phyloP scores from a whole-genome alignment of 768 basidiomycete genomes.

The Porpolomopsis calyptriformis region DNA sequence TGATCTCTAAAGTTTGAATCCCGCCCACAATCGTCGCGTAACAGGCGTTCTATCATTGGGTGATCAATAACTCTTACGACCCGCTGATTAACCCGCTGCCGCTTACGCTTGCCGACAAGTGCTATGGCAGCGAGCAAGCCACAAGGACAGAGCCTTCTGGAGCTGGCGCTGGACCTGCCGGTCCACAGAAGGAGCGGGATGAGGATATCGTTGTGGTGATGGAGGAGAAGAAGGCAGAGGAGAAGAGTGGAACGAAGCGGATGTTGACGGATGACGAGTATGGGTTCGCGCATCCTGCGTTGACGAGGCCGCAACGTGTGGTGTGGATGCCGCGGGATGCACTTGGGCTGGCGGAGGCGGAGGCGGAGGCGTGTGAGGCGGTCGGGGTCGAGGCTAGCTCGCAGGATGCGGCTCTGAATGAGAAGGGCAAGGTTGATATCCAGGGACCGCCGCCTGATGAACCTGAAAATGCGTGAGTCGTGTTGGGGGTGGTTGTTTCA shows the following conservation, averaged over 20 bases:
- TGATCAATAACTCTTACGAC: constrained; percentile 70
- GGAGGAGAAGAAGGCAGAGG: constrained; percentile 10
- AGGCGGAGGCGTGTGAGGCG: constrained; percentile 44
- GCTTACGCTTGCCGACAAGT: constrained; percentile 64
- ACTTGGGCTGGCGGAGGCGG: constrained; percentile 51
- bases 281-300: constrained; percentile 85
- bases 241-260: not conserved
- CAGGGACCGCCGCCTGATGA: constrained; percentile 31
- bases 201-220: not conserved
- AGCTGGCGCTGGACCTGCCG: too few species aligned
- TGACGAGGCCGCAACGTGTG: constrained; percentile 56
- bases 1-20: not conserved
- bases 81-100: constrained; percentile 72
- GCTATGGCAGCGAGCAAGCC: constrained; percentile 20
- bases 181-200: too few species aligned
- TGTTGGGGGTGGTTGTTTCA: not conserved
- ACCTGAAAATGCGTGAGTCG: constrained; percentile 1
- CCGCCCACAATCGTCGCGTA: not conserved
- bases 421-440: constrained; percentile 50
- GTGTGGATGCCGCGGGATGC: constrained; percentile 81
- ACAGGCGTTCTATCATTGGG: constrained; percentile 50
- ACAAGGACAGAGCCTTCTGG: not conserved
- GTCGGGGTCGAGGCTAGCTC: constrained; percentile 40
- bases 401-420: constrained; percentile 47
- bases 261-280: constrained; percentile 31